Evolutionary conservation across 768 basidiomycete genomes (phyloP).

Genomic region (Boletellus ananas): DNA sequence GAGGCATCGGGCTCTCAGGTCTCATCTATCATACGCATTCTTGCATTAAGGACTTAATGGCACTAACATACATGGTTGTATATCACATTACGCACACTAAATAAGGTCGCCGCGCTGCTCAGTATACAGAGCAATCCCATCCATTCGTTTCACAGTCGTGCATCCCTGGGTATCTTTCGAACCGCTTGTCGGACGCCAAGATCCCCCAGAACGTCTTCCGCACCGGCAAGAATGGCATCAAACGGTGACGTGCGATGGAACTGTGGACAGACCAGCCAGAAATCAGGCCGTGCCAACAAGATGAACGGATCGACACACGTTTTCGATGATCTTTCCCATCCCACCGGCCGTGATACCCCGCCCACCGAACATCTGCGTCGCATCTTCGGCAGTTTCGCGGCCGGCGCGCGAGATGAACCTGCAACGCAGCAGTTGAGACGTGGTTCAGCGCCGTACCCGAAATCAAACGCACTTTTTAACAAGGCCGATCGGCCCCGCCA

Average conservation of each 20-base stretch:
- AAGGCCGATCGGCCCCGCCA: slow-evolving; percentile 87
- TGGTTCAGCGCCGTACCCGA: neutral
- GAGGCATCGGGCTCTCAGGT: neutral
- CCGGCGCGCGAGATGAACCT: slow-evolving; percentile 64
- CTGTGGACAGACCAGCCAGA: slow-evolving; percentile 31
- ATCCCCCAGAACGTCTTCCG: slow-evolving; percentile 71
- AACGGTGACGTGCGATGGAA: slow-evolving; percentile 82
- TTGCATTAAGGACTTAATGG: neutral
- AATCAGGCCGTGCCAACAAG: neutral
- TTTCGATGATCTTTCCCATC: slow-evolving; percentile 83
- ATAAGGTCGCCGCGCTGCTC: neutral
- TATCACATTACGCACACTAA: neutral
- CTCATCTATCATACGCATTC: slow-evolving; percentile 6
- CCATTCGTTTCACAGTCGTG: slow-evolving; percentile 34
- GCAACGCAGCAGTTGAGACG: slow-evolving; percentile 5
- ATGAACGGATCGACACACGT: slow-evolving; percentile 38
- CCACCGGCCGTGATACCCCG: slow-evolving; percentile 82
- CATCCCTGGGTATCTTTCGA: slow-evolving; percentile 60
- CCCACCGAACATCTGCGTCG: slow-evolving; percentile 86
- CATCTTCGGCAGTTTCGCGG: slow-evolving; percentile 56
- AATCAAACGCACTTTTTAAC: slow-evolving; percentile 69
- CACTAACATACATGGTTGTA: slow-evolving; percentile 2
- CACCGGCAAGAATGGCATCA: slow-evolving; percentile 80
- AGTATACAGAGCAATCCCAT: neutral
- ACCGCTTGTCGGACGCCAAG: slow-evolving; percentile 71